These are phyloP conservation scores for Lactarius psammicola DNA, from an alignment of 768 basidiomycete species.

Conservation along the genomic window DNA sequence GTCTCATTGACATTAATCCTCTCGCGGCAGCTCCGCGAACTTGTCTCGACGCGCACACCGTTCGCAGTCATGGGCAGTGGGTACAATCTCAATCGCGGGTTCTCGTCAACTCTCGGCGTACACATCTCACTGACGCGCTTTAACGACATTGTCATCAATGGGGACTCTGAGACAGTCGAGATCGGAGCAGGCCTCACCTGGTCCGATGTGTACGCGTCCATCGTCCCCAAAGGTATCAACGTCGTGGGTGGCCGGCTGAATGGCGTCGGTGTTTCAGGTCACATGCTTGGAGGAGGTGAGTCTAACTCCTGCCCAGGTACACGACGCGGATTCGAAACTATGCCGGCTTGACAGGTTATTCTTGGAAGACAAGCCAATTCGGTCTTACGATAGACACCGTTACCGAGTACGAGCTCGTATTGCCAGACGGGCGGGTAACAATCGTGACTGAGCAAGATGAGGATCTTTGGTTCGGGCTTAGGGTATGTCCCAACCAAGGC, in stretches of 20 bases:
- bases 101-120: conserved; percentile 34
- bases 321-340: background rate
- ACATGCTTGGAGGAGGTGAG: conserved; percentile 32
- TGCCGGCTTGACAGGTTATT: conserved; percentile 32
- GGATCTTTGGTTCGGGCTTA: conserved; percentile 26
- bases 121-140: conserved; percentile 33
- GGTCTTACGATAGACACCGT: conserved; percentile 40
- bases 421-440: conserved; percentile 32
- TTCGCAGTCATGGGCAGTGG: conserved; percentile 32
- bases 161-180: conserved; percentile 17
- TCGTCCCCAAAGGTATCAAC: conserved; percentile 28
- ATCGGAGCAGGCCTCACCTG: conserved; percentile 32
- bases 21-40: conserved; percentile 8
- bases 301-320: too few relatives aligned
- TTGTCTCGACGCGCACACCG: conserved; percentile 5
- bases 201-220: conserved; percentile 32
- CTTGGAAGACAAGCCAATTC: conserved; percentile 36
- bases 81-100: conserved; percentile 30
- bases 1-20: background rate
- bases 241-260: conserved; percentile 31
- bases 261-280: conserved; percentile 31
- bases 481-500: background rate
- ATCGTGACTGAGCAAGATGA: conserved; percentile 12
- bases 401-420: conserved; percentile 32
- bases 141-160: conserved; percentile 19